Percentiles rank a stretch among this genome's conserved stretches.
Evolutionary conservation across 2,329 filamentous ascomycete genomes (phyloP).

Genomic region (Trichoderma sp.): DNA sequence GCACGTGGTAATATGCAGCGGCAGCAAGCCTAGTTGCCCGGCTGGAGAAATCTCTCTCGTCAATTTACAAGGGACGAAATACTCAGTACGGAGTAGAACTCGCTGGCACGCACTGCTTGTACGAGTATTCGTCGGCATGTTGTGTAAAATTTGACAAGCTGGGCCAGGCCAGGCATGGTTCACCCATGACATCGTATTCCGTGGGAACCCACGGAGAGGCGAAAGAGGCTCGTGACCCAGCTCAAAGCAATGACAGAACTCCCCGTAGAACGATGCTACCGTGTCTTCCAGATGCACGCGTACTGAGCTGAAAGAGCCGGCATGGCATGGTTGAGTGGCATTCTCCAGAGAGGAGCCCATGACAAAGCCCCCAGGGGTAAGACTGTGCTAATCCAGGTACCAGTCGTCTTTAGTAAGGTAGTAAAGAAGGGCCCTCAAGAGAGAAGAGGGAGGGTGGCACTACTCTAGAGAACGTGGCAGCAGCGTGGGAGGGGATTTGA

Average conservation of each 20-base stretch:
- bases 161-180: background rate
- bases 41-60: background rate
- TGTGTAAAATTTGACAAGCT: background rate
- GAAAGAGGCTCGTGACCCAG: background rate
- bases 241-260: background rate
- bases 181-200: background rate
- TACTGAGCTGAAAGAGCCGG: background rate
- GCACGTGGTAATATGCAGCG: constrained; percentile 13
- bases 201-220: background rate
- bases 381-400: constrained; percentile 6
- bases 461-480: constrained; percentile 15
- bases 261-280: background rate
- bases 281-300: background rate
- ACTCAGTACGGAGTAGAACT: background rate
- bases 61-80: background rate
- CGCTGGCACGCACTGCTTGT: background rate
- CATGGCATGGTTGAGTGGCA: background rate
- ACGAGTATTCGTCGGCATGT: background rate
- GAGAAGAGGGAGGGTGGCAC: constrained; percentile 12
- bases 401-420: background rate
- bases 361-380: background rate
- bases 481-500: constrained; percentile 3
- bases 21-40: background rate
- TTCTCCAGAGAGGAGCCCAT: background rate
- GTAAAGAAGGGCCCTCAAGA: background rate